Evolutionary conservation across 768 basidiomycete species (phyloP), one percentile per base, ranked within the genome.

Genomic region (Podaxis rugospora): DNA sequence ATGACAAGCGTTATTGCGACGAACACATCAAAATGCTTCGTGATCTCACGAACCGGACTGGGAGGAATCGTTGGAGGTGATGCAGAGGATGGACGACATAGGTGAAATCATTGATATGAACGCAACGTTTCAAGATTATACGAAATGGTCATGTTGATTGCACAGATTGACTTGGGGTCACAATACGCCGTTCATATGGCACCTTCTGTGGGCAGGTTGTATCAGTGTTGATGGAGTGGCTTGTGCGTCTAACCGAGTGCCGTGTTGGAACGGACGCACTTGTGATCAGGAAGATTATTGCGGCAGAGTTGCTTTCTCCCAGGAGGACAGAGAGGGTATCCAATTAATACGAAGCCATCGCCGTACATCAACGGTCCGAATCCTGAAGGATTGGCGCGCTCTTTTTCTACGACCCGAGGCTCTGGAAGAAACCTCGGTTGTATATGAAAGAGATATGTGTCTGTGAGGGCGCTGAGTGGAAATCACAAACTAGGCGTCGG

Each of bases 1-100:
- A 97, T 72, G 97, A 99, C 72, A 96, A 95, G 66, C 97, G 98
- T 72, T 94, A 93, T 0, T 90, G 89, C 67, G 87, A 89, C 54
- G 94, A 98, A 68, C 87, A 97, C 57, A 88, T 89, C 63, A 82
- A 84, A 62, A 81, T 93, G 44, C 74, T 92, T 5, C 78, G 80
- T 60, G 89, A 89, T 49, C 72, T 81, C 67, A 79, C 80, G 0
- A 74, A 74, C 58, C 80, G 82, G 21, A 73, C 84, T 72, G 75
- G 21, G 84, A 84, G 40, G 86, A 89, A 28, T 89, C 90, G 0
- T 66, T 74, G 0, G 80, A 76, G 79, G 40, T n/a, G n/a, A n/a
- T n/a, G n/a, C n/a, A n/a, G n/a, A n/a, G n/a, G n/a, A 82, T 94
- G 55, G 93, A 96, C 68, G 86, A 88, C 16, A 79, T 83, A 47